Evolutionary conservation across 2,329 filamentous ascomycete genomes (phyloP), one percentile per base, ranked within the genome.

Genomic region (Colletotrichum sp.): DNA sequence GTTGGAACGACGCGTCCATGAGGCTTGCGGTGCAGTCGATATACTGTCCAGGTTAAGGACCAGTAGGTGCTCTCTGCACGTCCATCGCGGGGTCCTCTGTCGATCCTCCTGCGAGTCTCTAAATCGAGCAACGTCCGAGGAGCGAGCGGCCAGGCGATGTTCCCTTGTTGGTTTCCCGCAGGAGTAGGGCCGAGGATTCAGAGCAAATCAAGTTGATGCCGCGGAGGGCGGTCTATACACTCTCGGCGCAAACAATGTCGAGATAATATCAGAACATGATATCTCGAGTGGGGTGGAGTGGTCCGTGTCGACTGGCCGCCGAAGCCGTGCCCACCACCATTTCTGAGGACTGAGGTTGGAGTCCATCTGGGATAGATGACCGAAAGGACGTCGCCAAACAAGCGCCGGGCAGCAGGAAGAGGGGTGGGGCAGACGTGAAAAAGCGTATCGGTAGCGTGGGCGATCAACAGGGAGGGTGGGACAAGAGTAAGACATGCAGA

Each of bases 401-500:
- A 76, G 72, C 74, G 72, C 74, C 72, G 61, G 64, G 72, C 69
- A 76, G 69, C 71, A 36, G 69, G 11, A 21, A 65, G 54, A 71
- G 59, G 33, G 65, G 62, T 59, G 63, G 74, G 58, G 75, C 67
- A 69, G 70, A 72, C 78, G 76, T 76, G 75, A 79, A 78, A 79
- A 78, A 65, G 70, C 54, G 24, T 54, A 66, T 70, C 36, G 70
- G 71, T 62, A 73, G 70, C 67, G 54, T 51, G 55, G 68, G 29
- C 68, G 78, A 79, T 79, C 76, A 70, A 62, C 62, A 66, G 62
- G 72, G 54, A 73, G 72, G 74, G 59, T 69, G 68, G 69, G 34
- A 76, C 66, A 64, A 70, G 74, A 77, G 77, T 79, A 76, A 82
- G 80, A 81, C 80, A 82, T 80, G 77, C 79, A 79, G 79, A 76